These are phyloP conservation scores for Malbranchea cinnamomea DNA, from an alignment of 2,329 filamentous ascomycete genomes.

Conservation along the genomic window DNA sequence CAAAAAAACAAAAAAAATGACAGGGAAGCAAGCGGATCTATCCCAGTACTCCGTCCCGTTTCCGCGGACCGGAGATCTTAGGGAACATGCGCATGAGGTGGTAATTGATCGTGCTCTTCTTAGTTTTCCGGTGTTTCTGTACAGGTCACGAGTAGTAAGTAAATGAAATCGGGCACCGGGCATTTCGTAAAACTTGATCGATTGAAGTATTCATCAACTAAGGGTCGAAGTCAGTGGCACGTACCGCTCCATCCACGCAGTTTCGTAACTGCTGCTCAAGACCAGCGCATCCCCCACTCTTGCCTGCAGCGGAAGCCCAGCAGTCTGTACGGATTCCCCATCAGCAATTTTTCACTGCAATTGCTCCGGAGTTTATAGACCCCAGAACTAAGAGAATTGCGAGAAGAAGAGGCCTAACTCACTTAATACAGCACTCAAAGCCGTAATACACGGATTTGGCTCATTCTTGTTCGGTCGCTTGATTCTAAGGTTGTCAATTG, in stretches of 20 bases:
- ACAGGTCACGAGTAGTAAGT: conserved; percentile 6
- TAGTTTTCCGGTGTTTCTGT: conserved; percentile 40
- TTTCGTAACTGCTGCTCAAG: conserved; percentile 46
- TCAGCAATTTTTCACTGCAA: conserved; percentile 2
- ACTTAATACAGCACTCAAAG: conserved; percentile 56
- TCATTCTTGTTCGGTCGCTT: conserved; percentile 48
- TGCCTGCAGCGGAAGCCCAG: conserved; percentile 33
- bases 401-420: conserved; percentile 12
- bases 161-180: conserved; percentile 1
- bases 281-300: conserved; percentile 41
- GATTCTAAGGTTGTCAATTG: conserved; percentile 43
- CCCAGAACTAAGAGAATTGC: too few relatives aligned
- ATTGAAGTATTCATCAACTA: too few relatives aligned
- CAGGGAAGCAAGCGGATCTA: too few relatives aligned
- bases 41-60: conserved; percentile 39
- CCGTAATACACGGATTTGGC: conserved; percentile 47
- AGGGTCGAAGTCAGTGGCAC: conserved; percentile 14
- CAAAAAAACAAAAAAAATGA: neutral
- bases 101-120: conserved; percentile 80
- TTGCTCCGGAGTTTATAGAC: conserved; percentile 7
- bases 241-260: conserved; percentile 69
- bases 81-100: conserved; percentile 67
- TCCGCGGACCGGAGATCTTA: conserved; percentile 55
- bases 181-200: too few relatives aligned
- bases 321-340: too few relatives aligned